phyloP scores from a whole-genome alignment of 352 stramenopile genomes.

The Phytophthora agathidicida region DNA sequence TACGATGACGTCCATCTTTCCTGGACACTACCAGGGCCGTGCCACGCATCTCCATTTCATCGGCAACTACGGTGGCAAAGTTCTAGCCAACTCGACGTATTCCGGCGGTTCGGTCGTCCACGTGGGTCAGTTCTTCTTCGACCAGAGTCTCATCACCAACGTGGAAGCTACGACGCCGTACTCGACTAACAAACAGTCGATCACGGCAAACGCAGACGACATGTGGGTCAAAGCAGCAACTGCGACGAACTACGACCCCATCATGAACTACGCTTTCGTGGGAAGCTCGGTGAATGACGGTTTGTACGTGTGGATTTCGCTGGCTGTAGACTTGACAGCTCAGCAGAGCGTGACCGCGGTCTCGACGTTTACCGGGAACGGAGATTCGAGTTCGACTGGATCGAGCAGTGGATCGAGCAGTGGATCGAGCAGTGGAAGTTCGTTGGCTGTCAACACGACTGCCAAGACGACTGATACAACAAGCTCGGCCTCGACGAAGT shows the following conservation, averaged over 20 bases:
- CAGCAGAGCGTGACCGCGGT: constrained; percentile 4
- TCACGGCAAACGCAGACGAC: constrained; percentile 13
- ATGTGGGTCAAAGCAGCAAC: not conserved
- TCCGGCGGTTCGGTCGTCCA: constrained; percentile 21
- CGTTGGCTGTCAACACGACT: too few relatives aligned
- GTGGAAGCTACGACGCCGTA: constrained; percentile 19
- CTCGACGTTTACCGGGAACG: not conserved
- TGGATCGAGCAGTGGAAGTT: too few relatives aligned
- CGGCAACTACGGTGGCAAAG: constrained; percentile 20
- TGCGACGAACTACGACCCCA: not conserved
- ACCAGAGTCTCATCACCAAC: constrained; percentile 27
- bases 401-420: too few relatives aligned
- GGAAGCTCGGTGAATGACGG: constrained; percentile 5
- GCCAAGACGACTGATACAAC: too few relatives aligned
- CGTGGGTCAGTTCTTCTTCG: constrained; percentile 36
- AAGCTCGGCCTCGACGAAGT: too few relatives aligned
- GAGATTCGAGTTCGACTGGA: too few relatives aligned
- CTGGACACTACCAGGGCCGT: constrained; percentile 28
- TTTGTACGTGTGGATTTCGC: constrained; percentile 25
- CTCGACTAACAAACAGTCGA: constrained; percentile 17
- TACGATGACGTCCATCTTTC: constrained; percentile 30
- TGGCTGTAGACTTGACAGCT: constrained; percentile 30
- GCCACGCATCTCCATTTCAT: constrained; percentile 30
- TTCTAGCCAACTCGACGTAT: constrained; percentile 31
- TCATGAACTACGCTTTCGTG: constrained; percentile 1